Evolutionary conservation across 129 eudicot species (phyloP).

Genomic region (Lactuca saligna): DNA sequence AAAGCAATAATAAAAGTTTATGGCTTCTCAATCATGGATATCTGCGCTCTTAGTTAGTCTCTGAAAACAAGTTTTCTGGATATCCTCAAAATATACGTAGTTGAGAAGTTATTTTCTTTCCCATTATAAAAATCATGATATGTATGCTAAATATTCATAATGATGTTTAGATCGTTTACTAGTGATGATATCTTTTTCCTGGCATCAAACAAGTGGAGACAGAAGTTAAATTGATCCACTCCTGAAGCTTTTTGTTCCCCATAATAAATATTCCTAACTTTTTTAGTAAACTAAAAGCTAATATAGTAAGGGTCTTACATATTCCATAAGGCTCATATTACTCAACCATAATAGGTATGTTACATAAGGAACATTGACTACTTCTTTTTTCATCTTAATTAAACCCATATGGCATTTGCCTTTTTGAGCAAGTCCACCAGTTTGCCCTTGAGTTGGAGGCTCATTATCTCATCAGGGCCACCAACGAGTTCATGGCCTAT

Average conservation of each 20-base stretch:
- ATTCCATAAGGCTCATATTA: constrained; percentile 16
- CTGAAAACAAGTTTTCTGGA: no score
- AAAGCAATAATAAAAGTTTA: no score
- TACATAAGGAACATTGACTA: not conserved
- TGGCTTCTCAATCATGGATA: no score
- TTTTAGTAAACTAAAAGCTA: constrained; percentile 17
- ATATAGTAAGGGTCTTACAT: constrained; percentile 1
- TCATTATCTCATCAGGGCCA: constrained; percentile 70
- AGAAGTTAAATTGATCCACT: constrained; percentile 21
- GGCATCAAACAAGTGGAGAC: constrained; percentile 25
- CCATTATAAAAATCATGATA: no score
- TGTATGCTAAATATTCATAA: no score
- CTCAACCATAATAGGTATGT: not conserved
- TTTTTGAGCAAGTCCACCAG: constrained; percentile 52
- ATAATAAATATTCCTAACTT: constrained; percentile 23
- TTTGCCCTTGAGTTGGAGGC: constrained; percentile 57
- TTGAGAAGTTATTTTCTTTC: no score
- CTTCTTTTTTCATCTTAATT: constrained; percentile 12
- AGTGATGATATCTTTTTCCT: constrained; percentile 11
- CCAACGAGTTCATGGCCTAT: constrained; percentile 57
- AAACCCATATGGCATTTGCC: constrained; percentile 49
- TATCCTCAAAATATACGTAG: no score
- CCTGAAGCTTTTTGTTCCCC: constrained; percentile 14
- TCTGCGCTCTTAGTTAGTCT: no score
- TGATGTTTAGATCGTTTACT: not conserved